Percentiles rank a stretch among this genome's conserved stretches.
Conservation (phyloP, 2,329 filamentous ascomycete species). For the Xylaria sp. region DNA sequence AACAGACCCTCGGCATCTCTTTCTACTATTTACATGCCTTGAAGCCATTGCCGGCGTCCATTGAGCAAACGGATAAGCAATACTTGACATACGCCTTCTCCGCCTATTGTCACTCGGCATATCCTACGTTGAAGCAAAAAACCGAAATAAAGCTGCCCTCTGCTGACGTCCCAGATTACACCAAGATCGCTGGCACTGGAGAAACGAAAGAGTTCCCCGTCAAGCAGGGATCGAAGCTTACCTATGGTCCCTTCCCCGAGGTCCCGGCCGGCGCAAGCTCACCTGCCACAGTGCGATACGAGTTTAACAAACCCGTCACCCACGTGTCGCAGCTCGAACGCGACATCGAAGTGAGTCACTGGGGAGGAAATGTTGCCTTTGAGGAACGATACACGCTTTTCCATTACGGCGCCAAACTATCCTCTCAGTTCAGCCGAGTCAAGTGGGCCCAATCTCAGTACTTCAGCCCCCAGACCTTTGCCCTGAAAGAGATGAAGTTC, state of each 20-base stretch:
- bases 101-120: constrained; percentile 84
- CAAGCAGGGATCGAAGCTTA: constrained; percentile 85
- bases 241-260: constrained; percentile 88
- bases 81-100: constrained; percentile 88
- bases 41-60: constrained; percentile 79
- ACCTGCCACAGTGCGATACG: constrained; percentile 84
- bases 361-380: constrained; percentile 95
- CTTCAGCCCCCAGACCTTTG: constrained; percentile 79
- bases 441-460: constrained; percentile 78
- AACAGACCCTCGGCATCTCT: constrained; percentile 87
- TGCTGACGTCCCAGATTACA: constrained; percentile 84
- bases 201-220: constrained; percentile 72
- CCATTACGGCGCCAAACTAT: constrained; percentile 85
- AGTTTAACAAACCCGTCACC: constrained; percentile 91
- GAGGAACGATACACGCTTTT: constrained; percentile 92
- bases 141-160: constrained; percentile 92
- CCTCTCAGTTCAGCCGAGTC: constrained; percentile 77
- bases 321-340: constrained; percentile 84
- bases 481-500: constrained; percentile 83
- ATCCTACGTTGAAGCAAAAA: constrained; percentile 91
- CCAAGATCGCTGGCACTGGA: constrained; percentile 72
- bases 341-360: constrained; percentile 95
- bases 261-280: constrained; percentile 79
- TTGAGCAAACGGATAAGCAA: constrained; percentile 87
- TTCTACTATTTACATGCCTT: constrained; percentile 85